Percentiles rank a stretch among this genome's conserved stretches.
Conservation (phyloP, 345 rosid genomes). For the Tarenaya hassleriana region DNA sequence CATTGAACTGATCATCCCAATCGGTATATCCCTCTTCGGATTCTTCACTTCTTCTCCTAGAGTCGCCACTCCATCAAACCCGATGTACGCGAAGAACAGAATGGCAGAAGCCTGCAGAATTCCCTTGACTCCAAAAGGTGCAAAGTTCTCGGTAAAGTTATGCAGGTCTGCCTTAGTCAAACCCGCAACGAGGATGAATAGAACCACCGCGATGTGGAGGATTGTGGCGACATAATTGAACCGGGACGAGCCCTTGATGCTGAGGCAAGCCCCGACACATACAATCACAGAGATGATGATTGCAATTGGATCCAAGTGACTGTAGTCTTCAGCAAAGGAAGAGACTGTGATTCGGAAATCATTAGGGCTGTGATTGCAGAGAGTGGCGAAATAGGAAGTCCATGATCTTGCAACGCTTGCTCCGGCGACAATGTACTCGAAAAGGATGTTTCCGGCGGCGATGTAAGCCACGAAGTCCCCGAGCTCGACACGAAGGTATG, state of each 20-base stretch:
- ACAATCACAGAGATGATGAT: conserved; percentile 26
- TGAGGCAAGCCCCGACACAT: conserved; percentile 34
- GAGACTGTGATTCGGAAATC: conserved; percentile 42
- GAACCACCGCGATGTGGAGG: conserved; percentile 35
- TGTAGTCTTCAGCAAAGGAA: conserved; percentile 27
- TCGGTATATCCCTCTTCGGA: conserved; percentile 54
- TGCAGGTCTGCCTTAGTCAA: conserved; percentile 34
- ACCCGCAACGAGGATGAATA: conserved; percentile 49
- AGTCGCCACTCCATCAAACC: conserved; percentile 58
- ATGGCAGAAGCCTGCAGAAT: conserved; percentile 45
- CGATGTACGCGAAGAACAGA: conserved; percentile 59
- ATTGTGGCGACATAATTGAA: conserved; percentile 54
- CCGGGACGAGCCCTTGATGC: conserved; percentile 50
- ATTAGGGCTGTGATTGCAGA: conserved; percentile 49
- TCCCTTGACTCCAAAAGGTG: conserved; percentile 47
- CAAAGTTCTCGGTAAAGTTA: conserved; percentile 31
- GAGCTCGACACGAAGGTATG: conserved; percentile 67
- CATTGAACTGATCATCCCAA: conserved; percentile 66
- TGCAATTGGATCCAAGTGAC: conserved; percentile 57
- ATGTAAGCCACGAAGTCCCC: conserved; percentile 74
- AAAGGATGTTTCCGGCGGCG: conserved; percentile 78
- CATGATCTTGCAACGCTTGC: conserved; percentile 79
- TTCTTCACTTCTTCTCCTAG: conserved; percentile 63
- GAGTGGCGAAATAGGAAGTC: conserved; percentile 80
- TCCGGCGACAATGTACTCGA: conserved; percentile 62